Percentiles rank a stretch among this genome's conserved stretches.
phyloP scores from a whole-genome alignment of 805 yeast species.

The Tetrapisispora iriomotensis region DNA sequence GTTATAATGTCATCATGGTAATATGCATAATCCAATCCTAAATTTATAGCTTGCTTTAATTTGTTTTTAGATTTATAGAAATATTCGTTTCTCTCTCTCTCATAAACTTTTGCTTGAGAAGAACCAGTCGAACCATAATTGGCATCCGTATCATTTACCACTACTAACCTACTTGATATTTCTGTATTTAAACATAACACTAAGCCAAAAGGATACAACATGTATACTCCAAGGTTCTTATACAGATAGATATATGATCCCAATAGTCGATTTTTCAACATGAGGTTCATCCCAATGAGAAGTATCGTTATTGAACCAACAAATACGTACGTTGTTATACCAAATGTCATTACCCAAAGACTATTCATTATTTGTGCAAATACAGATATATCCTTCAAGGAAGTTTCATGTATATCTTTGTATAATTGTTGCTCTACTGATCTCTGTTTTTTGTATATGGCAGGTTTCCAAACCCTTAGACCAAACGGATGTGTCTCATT shows the following conservation, averaged over 20 bases:
- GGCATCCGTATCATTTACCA: no score
- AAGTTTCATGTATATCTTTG: conserved; percentile 80
- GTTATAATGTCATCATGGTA: no score
- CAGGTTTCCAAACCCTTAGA: conserved; percentile 97
- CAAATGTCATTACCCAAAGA: conserved; percentile 67
- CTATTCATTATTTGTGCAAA: conserved; percentile 57
- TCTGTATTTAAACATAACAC: conserved; percentile 66
- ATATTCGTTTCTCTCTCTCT: no score
- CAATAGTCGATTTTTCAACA: background rate
- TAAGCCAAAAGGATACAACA: conserved; percentile 82
- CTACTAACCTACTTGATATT: no score
- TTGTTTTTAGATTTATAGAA: no score
- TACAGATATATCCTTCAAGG: conserved; percentile 42
- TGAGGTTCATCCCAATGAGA: background rate
- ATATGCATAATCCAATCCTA: no score
- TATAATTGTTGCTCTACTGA: conserved; percentile 87
- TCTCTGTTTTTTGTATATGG: conserved; percentile 82
- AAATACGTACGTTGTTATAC: conserved; percentile 46
- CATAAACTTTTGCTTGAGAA: no score
- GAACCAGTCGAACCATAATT: no score
- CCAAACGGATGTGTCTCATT: conserved; percentile 97
- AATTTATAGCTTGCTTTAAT: no score
- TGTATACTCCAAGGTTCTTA: conserved; percentile 53
- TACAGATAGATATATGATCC: conserved; percentile 48
- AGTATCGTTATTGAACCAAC: conserved; percentile 32